Evolutionary conservation across 257 asterid species (phyloP).

Genomic region (Mitragyna speciosa): DNA sequence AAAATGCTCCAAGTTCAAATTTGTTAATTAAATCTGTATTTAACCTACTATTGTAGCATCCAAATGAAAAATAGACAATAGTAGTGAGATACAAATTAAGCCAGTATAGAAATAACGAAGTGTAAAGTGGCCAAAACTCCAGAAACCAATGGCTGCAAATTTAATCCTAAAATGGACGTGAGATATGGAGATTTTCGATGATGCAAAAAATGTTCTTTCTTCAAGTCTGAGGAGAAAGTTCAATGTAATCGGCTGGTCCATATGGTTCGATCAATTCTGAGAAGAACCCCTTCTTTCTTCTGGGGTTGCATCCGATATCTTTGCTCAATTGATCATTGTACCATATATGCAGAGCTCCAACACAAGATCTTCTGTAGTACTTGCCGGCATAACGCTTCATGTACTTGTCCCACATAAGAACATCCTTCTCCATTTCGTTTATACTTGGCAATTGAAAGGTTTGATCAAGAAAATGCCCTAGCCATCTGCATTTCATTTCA

Average conservation of each 20-base stretch:
- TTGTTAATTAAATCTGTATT: too few relatives aligned
- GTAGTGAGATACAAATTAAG: too few relatives aligned
- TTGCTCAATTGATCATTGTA: constrained; percentile 61
- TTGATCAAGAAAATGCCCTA: constrained; percentile 28
- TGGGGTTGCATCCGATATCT: constrained; percentile 57
- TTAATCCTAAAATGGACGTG: too few relatives aligned
- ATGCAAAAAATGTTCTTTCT: not conserved
- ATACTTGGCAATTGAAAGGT: constrained; percentile 30
- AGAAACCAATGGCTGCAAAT: too few relatives aligned
- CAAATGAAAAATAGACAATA: too few relatives aligned
- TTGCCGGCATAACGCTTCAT: constrained; percentile 29
- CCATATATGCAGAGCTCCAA: constrained; percentile 53
- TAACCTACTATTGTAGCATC: too few relatives aligned
- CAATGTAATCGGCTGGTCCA: constrained; percentile 41
- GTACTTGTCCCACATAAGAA: constrained; percentile 26
- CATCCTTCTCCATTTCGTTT: constrained; percentile 35
- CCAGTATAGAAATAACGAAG: not conserved
- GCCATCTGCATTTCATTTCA: constrained; percentile 38
- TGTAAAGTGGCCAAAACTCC: not conserved
- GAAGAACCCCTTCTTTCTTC: constrained; percentile 55
- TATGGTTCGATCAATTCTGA: constrained; percentile 52
- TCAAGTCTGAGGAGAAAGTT: not conserved
- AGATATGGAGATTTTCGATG: too few relatives aligned
- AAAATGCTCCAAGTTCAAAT: too few relatives aligned
- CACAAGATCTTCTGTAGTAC: constrained; percentile 33